These are phyloP conservation scores for Lichtheimia ramosa DNA, from an alignment of 371 early-diverging fungal genomes.

Conservation along the genomic window DNA sequence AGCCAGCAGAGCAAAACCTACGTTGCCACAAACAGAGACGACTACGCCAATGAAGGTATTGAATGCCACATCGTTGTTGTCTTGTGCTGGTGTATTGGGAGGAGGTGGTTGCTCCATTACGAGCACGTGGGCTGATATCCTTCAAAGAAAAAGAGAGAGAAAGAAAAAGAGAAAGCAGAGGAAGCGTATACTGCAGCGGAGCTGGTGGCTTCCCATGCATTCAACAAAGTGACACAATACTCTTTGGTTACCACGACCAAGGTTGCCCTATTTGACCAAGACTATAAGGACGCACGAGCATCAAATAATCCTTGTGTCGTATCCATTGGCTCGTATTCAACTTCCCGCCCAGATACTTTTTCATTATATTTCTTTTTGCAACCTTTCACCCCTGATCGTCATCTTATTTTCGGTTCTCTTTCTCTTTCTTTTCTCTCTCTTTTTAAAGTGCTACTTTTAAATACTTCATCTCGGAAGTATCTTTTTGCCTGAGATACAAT, in stretches of 20 bases:
- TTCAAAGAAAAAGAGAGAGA: slow-evolving; percentile 2
- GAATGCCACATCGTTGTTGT: slow-evolving; percentile 30
- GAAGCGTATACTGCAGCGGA: slow-evolving; percentile 2
- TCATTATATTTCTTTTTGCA: slow-evolving; percentile 5
- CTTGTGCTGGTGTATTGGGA: too few relatives aligned
- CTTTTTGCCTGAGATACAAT: slow-evolving; percentile 13
- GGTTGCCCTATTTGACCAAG: slow-evolving; percentile 17
- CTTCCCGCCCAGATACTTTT: not conserved
- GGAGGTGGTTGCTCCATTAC: not conserved
- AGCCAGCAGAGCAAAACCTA: slow-evolving; percentile 22
- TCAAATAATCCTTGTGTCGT: slow-evolving; percentile 10
- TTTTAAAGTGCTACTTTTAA: slow-evolving; percentile 1
- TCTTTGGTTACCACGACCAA: slow-evolving; percentile 9
- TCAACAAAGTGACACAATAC: not conserved
- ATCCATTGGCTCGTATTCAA: slow-evolving; percentile 14
- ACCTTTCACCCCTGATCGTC: slow-evolving; percentile 1
- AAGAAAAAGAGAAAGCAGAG: not conserved
- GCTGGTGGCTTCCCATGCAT: not conserved
- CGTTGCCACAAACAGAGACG: slow-evolving; percentile 65
- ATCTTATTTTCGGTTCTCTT: slow-evolving; percentile 1
- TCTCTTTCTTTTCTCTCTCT: slow-evolving; percentile 11
- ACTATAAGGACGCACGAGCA: slow-evolving; percentile 17
- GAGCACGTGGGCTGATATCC: not conserved
- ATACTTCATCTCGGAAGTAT: slow-evolving; percentile 1
- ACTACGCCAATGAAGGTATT: slow-evolving; percentile 65